Percentiles rank a stretch among this genome's conserved stretches.
These are phyloP conservation scores for Apostasia shenzhenica DNA, from an alignment of 106 monocot genomes.

Conservation along the genomic window DNA sequence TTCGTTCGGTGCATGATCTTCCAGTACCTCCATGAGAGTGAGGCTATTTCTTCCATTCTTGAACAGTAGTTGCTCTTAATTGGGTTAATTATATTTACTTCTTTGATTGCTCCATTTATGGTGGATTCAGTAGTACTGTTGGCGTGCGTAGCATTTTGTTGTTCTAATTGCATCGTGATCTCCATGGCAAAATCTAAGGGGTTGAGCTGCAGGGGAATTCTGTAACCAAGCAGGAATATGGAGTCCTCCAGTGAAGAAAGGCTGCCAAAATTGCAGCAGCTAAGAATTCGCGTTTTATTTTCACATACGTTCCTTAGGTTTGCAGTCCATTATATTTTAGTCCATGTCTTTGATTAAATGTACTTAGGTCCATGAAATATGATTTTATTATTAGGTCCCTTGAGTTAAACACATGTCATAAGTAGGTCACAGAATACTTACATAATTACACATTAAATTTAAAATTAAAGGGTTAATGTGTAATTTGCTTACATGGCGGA, in stretches of 20 bases:
- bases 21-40: constrained; percentile 63
- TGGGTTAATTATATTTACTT: not conserved
- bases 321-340: no score
- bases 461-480: no score
- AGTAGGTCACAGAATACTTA: no score
- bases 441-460: no score
- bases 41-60: constrained; percentile 35
- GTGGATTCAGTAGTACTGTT: not conserved
- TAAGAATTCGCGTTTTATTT: no score
- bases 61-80: constrained; percentile 15
- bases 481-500: no score
- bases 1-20: constrained; percentile 77
- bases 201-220: constrained; percentile 51
- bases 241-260: constrained; percentile 52
- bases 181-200: constrained; percentile 87
- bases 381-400: no score
- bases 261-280: constrained; percentile 14
- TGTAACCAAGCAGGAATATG: constrained; percentile 35
- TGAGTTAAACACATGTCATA: no score
- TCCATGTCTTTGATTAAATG: no score
- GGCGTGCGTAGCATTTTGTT: not conserved
- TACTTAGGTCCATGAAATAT: no score
- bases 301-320: no score
- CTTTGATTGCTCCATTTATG: not conserved
- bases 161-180: constrained; percentile 43